Conservation (phyloP, 1,284 basidiomycete genomes). For the Pseudozyma thailandica region DNA sequence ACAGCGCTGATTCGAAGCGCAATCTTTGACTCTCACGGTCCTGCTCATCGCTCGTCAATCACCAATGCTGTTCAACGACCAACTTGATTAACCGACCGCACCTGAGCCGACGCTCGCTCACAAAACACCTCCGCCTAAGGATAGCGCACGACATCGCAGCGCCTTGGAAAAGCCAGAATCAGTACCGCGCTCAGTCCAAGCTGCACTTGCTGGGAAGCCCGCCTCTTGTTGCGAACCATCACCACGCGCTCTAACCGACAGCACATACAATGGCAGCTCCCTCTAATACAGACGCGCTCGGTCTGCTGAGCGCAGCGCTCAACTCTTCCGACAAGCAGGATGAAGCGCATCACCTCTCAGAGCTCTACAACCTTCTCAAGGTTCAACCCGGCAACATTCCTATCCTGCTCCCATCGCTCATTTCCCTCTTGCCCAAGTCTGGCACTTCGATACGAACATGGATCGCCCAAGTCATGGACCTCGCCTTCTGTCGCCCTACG, state of each 20-base stretch:
- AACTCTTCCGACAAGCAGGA: conserved; percentile 38
- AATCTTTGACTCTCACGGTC: background rate
- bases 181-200: too few species aligned
- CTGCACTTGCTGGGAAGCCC: too few species aligned
- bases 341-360: conserved; percentile 44
- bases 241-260: background rate
- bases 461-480: conserved; percentile 61
- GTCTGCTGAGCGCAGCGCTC: conserved; percentile 57
- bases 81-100: background rate
- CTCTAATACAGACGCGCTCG: conserved; percentile 51
- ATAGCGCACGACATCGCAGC: background rate
- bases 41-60: background rate
- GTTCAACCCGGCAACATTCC: conserved; percentile 59
- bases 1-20: background rate
- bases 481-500: conserved; percentile 57
- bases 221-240: too few species aligned
- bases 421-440: conserved; percentile 48
- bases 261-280: conserved; percentile 38
- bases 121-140: background rate
- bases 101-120: conserved; percentile 1
- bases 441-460: conserved; percentile 45
- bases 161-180: too few species aligned
- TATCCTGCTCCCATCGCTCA: conserved; percentile 53
- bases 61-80: conserved; percentile 6
- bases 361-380: conserved; percentile 55